Evolutionary conservation across 768 basidiomycete genomes (phyloP), one percentile per base, ranked within the genome.

Genomic region (Cyclocybe aegerita): DNA sequence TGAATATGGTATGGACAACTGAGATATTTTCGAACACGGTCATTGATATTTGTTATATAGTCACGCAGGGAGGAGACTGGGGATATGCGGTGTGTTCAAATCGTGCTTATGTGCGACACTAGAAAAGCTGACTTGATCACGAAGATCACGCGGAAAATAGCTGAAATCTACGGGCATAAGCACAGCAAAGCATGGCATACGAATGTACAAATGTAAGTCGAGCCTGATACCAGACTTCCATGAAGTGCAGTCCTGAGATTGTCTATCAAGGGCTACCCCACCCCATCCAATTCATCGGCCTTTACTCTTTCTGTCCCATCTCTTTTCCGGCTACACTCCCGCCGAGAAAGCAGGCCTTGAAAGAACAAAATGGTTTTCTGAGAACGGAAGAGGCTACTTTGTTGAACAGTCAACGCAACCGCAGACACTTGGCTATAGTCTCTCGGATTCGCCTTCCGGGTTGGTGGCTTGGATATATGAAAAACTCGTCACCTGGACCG

Each of bases 381-480:
- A 52, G 1, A 59, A 63, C 17, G 69, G 73, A 4, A 48, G 40
- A 0, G 79, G 76, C 1, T 81, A 80, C 58, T 62, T 57, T 42
- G 12, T 23, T 2, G 57, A 70, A 37, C 80, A 80, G 53, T 60
- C 65, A 4, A 80, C 77, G 0, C 69, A 72, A 55, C 80, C 79
- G 0, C 80, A 81, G 57, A 81, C 79, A 0, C 55, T 81, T 7
- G 82, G 78, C 0, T 85, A 85, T 55, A 53, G 68, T n/a, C 67
- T 85, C 4, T 65, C 79, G 0, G 84, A 86, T 55, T 83, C 81
- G 4, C 84, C 84, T 12, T 71, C 74, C 3, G 83, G 80, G 1
- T 57, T 80, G 14, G 64, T 81, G 9, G 76, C 72, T 1, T 80
- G 78, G 79, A 76, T 81, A 14, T 81, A 79, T 48, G 79, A 80